phyloP scores from a whole-genome alignment of 225 moss, liverwort and hornwort species.

The Rhytidiadelphus loreus region DNA sequence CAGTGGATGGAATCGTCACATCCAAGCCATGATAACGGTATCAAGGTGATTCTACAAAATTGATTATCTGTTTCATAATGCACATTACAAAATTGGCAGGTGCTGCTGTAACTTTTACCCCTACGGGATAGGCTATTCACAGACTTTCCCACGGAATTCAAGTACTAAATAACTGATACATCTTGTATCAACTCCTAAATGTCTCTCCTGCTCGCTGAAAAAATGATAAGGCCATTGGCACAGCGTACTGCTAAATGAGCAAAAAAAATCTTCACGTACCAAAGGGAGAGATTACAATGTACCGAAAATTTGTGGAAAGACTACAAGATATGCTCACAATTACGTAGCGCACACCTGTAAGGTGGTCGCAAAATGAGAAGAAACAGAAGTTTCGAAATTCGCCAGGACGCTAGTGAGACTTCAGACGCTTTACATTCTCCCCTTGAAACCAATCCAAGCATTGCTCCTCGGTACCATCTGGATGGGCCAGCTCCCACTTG shows the following conservation, averaged over 20 bases:
- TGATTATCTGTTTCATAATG: not conserved
- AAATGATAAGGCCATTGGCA: not conserved
- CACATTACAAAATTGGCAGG: not conserved
- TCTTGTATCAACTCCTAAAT: not conserved
- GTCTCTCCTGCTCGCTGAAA: not conserved
- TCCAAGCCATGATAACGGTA: not conserved
- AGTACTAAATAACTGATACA: not conserved
- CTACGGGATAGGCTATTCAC: not conserved
- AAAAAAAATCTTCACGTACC: not conserved
- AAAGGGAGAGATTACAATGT: not conserved
- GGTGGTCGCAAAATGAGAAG: not conserved
- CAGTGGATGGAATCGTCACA: not conserved
- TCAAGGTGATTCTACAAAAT: not conserved
- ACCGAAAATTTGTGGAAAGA: not conserved
- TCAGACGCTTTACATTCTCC: constrained; percentile 72
- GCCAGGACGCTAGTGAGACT: constrained; percentile 2
- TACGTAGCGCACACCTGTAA: not conserved
- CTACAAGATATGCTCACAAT: not conserved
- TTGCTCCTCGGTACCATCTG: constrained; percentile 51
- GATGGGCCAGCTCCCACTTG: constrained; percentile 73
- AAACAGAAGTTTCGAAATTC: not conserved
- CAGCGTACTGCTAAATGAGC: not conserved
- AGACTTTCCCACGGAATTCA: not conserved
- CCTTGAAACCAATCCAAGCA: constrained; percentile 62
- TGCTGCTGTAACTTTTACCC: not conserved